phyloP scores from a whole-genome alignment of 257 asterid genomes.

The Ajuga chamaepitys region DNA sequence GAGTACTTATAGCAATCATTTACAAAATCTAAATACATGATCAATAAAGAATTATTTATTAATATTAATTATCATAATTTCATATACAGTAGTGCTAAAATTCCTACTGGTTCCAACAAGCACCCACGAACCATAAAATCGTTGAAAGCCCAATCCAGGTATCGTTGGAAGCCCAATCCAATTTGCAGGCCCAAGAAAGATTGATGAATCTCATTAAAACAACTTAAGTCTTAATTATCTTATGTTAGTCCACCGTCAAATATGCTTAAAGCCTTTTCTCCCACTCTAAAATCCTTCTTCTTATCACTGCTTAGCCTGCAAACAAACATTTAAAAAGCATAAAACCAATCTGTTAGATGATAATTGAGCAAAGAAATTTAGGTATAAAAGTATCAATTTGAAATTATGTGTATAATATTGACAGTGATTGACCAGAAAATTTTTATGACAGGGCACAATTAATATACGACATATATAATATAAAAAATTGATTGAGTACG shows the following conservation, averaged over 20 bases:
- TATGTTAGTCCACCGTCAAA: constrained; percentile 5
- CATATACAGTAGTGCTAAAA: constrained; percentile 7
- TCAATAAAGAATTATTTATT: constrained; percentile 5
- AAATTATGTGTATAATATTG: no score
- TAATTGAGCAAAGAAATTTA: no score
- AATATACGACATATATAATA: no score
- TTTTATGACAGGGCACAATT: no score
- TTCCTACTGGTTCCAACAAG: not conserved
- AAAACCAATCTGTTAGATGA: not conserved
- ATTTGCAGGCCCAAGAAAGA: not conserved
- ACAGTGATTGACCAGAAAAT: no score
- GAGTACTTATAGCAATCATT: no score
- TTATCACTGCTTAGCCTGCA: constrained; percentile 35
- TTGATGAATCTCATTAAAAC: not conserved
- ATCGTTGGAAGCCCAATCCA: constrained; percentile 9
- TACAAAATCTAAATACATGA: not conserved
- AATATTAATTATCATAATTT: not conserved
- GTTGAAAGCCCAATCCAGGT: not conserved
- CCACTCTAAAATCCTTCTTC: not conserved
- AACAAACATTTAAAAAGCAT: not conserved
- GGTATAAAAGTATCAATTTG: no score
- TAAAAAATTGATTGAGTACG: no score
- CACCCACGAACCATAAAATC: not conserved
- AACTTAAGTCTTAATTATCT: not conserved
- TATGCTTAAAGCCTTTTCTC: not conserved